A percentile compares a stretch with the other conserved stretches of the same genome.
These are phyloP conservation scores for Ophiostoma piceae DNA, from an alignment of 2,329 filamentous ascomycete genomes.

Conservation along the genomic window DNA sequence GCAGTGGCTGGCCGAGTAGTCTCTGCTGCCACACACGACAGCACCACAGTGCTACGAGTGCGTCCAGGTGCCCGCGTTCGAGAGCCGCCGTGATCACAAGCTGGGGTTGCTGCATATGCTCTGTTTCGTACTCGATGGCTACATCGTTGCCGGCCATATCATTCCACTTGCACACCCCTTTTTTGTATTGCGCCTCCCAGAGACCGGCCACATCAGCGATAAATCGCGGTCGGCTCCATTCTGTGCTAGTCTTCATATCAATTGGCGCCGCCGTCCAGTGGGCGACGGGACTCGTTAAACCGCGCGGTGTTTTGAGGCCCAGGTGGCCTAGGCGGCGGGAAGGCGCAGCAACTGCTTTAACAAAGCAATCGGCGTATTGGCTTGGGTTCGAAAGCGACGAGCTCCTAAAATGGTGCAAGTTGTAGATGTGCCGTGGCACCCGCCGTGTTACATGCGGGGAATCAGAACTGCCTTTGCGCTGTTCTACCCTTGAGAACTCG, in stretches of 20 bases:
- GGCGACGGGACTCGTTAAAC: background rate
- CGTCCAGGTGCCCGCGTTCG: background rate
- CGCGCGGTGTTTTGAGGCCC: background rate
- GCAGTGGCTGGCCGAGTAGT: background rate
- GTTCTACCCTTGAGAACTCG: background rate
- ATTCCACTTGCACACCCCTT: background rate
- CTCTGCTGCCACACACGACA: conserved; percentile 1
- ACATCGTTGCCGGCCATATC: background rate
- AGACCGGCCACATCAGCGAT: background rate
- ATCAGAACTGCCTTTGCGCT: background rate
- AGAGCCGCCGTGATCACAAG: background rate
- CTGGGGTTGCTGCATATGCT: background rate
- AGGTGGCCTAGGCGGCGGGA: background rate
- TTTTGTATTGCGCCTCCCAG: background rate
- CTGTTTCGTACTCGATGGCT: background rate
- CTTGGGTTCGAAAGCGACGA: background rate
- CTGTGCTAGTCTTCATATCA: background rate
- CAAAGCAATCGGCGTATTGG: background rate
- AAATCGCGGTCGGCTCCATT: background rate
- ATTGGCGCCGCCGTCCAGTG: background rate
- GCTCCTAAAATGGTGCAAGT: background rate
- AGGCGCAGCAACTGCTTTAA: background rate
- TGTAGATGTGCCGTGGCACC: background rate
- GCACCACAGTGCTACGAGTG: background rate
- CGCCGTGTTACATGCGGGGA: background rate